A percentile compares a stretch with the other conserved stretches of the same genome.
These are phyloP conservation scores for Nicotiana obtusifolia DNA, from an alignment of 257 asterid genomes.

Conservation along the genomic window DNA sequence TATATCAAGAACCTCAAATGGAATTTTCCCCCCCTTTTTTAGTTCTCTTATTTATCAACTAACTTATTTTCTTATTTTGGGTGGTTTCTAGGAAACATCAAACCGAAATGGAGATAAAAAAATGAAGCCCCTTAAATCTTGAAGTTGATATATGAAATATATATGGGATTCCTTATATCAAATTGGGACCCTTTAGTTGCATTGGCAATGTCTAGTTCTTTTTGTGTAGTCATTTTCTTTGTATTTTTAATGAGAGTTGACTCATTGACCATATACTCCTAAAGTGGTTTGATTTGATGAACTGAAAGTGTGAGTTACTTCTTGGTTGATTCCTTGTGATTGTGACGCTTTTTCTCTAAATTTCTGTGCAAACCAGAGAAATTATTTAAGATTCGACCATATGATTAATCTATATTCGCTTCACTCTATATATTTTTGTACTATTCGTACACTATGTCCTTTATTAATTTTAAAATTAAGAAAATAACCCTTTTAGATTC, in stretches of 20 bases:
- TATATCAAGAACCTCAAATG: background rate
- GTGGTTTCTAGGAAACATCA: background rate
- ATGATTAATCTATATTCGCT: background rate
- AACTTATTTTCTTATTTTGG: background rate
- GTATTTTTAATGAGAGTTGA: constrained; percentile 15
- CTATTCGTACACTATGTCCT: no score
- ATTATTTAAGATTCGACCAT: background rate
- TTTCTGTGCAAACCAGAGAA: no score
- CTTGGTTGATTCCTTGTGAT: background rate
- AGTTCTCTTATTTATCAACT: background rate
- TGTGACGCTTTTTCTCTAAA: background rate
- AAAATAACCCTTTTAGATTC: no score
- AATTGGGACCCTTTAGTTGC: constrained; percentile 12
- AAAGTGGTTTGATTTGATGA: background rate
- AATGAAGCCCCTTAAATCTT: background rate
- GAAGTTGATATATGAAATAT: constrained; percentile 16
- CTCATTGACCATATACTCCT: constrained; percentile 14
- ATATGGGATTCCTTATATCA: background rate
- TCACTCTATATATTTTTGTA: background rate
- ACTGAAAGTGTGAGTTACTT: background rate
- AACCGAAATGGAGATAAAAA: background rate
- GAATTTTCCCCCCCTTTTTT: no score
- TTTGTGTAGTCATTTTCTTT: constrained; percentile 14
- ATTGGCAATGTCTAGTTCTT: constrained; percentile 9
- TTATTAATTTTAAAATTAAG: no score